Percentiles rank a stretch among this genome's conserved stretches.
Evolutionary conservation across 345 rosid species (phyloP).

Genomic region (Sonneratia caseolaris): DNA sequence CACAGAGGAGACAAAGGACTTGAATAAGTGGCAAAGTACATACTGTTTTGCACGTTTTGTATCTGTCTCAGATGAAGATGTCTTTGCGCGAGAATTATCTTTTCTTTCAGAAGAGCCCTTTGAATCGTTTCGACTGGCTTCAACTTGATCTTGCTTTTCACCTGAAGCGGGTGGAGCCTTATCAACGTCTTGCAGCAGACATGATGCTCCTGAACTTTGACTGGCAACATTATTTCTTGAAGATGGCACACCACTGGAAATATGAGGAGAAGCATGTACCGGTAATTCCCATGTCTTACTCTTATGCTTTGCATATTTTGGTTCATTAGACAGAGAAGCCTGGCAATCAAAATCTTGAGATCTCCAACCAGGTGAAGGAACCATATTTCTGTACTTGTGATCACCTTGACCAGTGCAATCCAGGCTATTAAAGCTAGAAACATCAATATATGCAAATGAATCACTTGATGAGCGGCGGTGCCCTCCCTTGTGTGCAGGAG

Average conservation of each 20-base stretch:
- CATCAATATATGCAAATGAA: slow-evolving; percentile 36
- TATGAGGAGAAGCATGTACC: slow-evolving; percentile 9
- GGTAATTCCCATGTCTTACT: slow-evolving; percentile 19
- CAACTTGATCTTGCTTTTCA: slow-evolving; percentile 19
- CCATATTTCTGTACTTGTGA: slow-evolving; percentile 13
- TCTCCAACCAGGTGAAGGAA: slow-evolving; percentile 30
- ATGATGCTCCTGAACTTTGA: slow-evolving; percentile 15
- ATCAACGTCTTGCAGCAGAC: slow-evolving; percentile 15
- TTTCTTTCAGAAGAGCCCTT: slow-evolving; percentile 46
- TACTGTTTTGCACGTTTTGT: slow-evolving; percentile 88
- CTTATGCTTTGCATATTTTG: slow-evolving; percentile 14
- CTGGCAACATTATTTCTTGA: slow-evolving; percentile 6
- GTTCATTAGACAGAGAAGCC: slow-evolving; percentile 1
- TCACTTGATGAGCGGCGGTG: slow-evolving; percentile 63
- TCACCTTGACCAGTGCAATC: slow-evolving; percentile 19
- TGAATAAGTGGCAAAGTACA: slow-evolving; percentile 22
- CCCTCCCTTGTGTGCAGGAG: slow-evolving; percentile 24
- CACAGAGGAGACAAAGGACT: slow-evolving; percentile 13
- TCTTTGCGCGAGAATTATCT: slow-evolving; percentile 34
- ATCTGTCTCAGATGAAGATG: slow-evolving; percentile 46
- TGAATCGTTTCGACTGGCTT: slow-evolving; percentile 15
- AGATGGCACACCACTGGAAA: background rate
- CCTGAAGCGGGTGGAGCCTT: slow-evolving; percentile 13
- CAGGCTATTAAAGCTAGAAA: slow-evolving; percentile 6
- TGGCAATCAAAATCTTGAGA: slow-evolving; percentile 31